Conservation (phyloP, 2,329 filamentous ascomycete species). For the Zasmidium citrigriseum region DNA sequence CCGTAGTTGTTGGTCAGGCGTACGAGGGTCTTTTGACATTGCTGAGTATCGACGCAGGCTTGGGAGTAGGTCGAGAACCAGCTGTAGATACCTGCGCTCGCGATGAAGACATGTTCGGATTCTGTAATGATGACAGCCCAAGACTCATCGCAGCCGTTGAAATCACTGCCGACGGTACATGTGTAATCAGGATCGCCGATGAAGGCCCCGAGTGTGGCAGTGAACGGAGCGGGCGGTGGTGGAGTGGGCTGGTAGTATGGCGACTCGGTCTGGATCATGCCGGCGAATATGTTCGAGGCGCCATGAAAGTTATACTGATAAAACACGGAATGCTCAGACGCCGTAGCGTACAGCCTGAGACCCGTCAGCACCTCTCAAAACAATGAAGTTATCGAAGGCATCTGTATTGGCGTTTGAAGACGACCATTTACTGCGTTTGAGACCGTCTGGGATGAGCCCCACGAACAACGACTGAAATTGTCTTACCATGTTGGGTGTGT, state of each 20-base stretch:
- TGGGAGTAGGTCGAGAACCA: conserved; percentile 65
- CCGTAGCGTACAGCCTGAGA: too few relatives aligned
- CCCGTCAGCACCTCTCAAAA: too few relatives aligned
- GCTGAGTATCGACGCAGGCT: conserved; percentile 1
- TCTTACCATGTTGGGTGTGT: too few relatives aligned
- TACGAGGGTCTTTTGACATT: background rate
- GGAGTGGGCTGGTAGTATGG: conserved; percentile 54
- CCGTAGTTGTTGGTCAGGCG: background rate
- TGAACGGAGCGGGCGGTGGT: background rate
- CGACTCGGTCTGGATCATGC: conserved; percentile 83
- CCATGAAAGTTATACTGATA: too few relatives aligned
- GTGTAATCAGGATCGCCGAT: background rate
- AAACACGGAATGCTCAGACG: too few relatives aligned
- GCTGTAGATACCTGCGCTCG: conserved; percentile 57
- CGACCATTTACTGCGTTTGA: too few relatives aligned
- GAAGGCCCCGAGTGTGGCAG: background rate
- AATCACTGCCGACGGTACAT: background rate
- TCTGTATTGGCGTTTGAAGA: too few relatives aligned
- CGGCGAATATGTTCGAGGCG: too few relatives aligned
- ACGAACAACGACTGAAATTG: too few relatives aligned
- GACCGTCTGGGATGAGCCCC: too few relatives aligned
- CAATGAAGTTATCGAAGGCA: too few relatives aligned
- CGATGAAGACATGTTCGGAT: conserved; percentile 52
- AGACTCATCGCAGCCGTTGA: background rate
- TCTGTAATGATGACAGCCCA: conserved; percentile 64